phyloP scores from a whole-genome alignment of 2,329 filamentous ascomycete genomes.

The Colletotrichum echinochloae region DNA sequence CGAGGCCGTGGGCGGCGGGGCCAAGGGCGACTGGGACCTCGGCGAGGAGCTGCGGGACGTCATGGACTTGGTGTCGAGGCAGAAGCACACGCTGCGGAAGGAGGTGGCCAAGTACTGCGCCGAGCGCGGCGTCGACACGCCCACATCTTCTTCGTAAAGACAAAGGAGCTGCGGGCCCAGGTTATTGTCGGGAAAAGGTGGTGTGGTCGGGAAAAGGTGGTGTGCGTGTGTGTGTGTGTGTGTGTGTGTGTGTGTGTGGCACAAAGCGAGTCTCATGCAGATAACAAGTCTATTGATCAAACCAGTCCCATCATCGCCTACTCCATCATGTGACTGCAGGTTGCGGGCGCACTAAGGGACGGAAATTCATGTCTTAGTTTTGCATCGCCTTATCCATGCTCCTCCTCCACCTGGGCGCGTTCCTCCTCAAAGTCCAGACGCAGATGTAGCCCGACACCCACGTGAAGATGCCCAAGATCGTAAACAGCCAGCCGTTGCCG shows the following conservation, averaged over 20 bases:
- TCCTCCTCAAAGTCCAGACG: slow-evolving; percentile 71
- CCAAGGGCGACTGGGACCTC: slow-evolving; percentile 55
- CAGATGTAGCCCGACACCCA: slow-evolving; percentile 67
- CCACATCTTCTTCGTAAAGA: neutral
- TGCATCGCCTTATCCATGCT: slow-evolving; percentile 67
- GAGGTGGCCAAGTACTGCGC: slow-evolving; percentile 82
- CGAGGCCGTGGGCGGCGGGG: slow-evolving; percentile 56
- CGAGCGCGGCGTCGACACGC: slow-evolving; percentile 62
- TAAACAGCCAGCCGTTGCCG: slow-evolving; percentile 82
- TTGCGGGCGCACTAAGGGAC: slow-evolving; percentile 7
- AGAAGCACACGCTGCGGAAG: slow-evolving; percentile 75
- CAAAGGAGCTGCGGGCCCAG: slow-evolving; percentile 19
- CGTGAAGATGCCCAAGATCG: slow-evolving; percentile 64
- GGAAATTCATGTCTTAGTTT: neutral
- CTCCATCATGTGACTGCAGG: slow-evolving; percentile 7
- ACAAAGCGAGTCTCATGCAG: slow-evolving; percentile 6
- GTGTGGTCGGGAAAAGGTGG: too few species aligned
- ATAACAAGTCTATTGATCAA: slow-evolving; percentile 2
- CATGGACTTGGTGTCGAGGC: slow-evolving; percentile 74
- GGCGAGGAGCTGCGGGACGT: slow-evolving; percentile 66
- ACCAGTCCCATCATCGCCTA: neutral
- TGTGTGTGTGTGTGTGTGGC: slow-evolving; percentile 1
- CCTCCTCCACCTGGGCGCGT: slow-evolving; percentile 72
- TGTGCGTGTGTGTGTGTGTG: neutral
- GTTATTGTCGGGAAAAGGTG: neutral